A percentile compares a stretch with the other conserved stretches of the same genome.
Conservation (phyloP, 495 filamentous ascomycete genomes). For the Margaritispora aquatica region DNA sequence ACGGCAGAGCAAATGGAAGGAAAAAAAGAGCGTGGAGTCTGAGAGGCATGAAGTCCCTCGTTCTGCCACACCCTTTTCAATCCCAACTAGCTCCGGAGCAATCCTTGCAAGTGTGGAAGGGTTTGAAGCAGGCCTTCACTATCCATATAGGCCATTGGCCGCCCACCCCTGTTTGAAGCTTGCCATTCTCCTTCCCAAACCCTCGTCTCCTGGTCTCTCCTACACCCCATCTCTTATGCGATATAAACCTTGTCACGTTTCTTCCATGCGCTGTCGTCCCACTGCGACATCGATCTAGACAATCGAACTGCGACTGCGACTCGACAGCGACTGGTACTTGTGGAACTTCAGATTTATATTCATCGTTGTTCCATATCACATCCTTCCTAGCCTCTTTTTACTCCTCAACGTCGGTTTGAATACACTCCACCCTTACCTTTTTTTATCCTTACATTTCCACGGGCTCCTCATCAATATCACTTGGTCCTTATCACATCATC, state of each 20-base stretch:
- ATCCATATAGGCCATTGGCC: constrained; percentile 10
- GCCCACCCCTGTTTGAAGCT: constrained; percentile 1
- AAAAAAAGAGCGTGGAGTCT: too few relatives aligned
- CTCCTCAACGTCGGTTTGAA: too few relatives aligned
- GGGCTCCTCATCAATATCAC: background rate
- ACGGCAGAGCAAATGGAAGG: constrained; percentile 1
- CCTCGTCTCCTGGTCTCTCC: background rate
- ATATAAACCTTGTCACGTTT: constrained; percentile 22
- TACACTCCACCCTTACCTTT: too few relatives aligned
- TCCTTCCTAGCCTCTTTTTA: too few relatives aligned
- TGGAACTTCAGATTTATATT: constrained; percentile 3
- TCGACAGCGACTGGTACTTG: too few relatives aligned
- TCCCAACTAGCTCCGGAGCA: background rate
- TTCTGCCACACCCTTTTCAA: background rate
- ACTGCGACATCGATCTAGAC: background rate
- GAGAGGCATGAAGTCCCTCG: background rate
- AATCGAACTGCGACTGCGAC: background rate
- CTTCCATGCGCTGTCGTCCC: constrained; percentile 19
- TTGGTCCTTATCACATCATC: background rate
- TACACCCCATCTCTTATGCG: background rate
- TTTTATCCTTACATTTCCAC: too few relatives aligned
- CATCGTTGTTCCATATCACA: background rate
- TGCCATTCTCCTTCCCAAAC: background rate
- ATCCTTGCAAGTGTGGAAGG: background rate
- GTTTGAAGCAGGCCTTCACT: background rate